Conservation (phyloP, 805 yeast species). For the Starmera amethionina region DNA sequence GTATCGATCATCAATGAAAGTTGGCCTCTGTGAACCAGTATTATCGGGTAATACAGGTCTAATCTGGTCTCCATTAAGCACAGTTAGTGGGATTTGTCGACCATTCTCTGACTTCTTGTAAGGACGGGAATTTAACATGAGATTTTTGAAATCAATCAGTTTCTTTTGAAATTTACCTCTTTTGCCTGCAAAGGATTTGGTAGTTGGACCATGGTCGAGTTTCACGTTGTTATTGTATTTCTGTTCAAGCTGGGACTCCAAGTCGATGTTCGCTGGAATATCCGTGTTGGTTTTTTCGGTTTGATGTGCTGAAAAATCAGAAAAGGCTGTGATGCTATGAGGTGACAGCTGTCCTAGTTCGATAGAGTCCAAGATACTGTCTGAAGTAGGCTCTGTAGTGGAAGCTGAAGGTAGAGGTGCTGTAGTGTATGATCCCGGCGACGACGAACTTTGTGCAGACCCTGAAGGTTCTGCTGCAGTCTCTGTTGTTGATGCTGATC, state of each 20-base stretch:
- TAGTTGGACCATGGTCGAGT: slow-evolving; percentile 5
- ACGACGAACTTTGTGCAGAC: too few relatives aligned
- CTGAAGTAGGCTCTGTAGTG: too few relatives aligned
- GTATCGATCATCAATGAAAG: slow-evolving; percentile 62
- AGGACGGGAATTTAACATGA: slow-evolving; percentile 35
- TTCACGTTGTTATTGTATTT: slow-evolving; percentile 19
- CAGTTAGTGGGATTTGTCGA: slow-evolving; percentile 59
- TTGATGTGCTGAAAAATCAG: too few relatives aligned
- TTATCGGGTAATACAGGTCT: slow-evolving; percentile 11
- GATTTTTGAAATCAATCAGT: slow-evolving; percentile 19
- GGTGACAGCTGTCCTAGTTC: too few relatives aligned
- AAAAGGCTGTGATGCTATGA: too few relatives aligned
- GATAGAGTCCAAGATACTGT: too few relatives aligned
- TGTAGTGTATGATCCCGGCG: too few relatives aligned
- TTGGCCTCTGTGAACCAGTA: slow-evolving; percentile 11
- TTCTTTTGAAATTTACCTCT: slow-evolving; percentile 13
- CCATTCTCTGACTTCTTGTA: slow-evolving; percentile 56
- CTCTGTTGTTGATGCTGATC: not conserved
- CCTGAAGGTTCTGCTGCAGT: too few relatives aligned
- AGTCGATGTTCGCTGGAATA: not conserved
- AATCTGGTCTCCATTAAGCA: slow-evolving; percentile 27
- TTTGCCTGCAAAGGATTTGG: slow-evolving; percentile 12
- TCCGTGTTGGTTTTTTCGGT: too few relatives aligned
- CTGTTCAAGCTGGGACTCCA: not conserved
- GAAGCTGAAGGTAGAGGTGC: too few relatives aligned